Evolutionary conservation across 2,329 filamentous ascomycete genomes (phyloP), one percentile per base, ranked within the genome.

Genomic region (Ophiostoma quercus): DNA sequence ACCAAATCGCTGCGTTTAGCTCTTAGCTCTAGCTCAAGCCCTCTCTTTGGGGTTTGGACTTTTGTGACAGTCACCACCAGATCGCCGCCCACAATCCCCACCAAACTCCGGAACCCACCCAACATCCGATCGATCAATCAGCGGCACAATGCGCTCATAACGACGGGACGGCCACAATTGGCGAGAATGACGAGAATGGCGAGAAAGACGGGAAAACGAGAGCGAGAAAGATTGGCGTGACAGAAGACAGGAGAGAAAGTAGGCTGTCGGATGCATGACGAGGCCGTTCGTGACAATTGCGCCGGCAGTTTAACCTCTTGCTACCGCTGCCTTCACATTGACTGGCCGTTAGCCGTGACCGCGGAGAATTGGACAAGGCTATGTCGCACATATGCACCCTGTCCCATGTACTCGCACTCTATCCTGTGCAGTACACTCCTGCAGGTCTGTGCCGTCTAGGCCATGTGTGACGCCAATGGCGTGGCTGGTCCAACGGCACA

Each of bases 1-100:
- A 62, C 57, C 57, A 62, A 32, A 62, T 62, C 57, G 57, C 57
- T 62, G 57, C 25, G 57, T 62, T 62, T 29, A 29, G 25, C 57
- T 32, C 12, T n/a, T 47, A n/a, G 43, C 43, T 47, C 9, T 62
- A 62, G 57, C 54, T 25, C 51, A 25, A 62, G 57, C 57, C 57
- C 57, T 51, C 47, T 12, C 12, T 9, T 34, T 34, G 32, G 32
- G 32, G 3, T 34, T 34, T 34, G 32, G 32, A 6, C 3, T 54
- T 54, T 54, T 54, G 19, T 1, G 43, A 7, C 43, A 6, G n/a
- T 3, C 51, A 57, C 51, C 51, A 34, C 34, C 8, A 57, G 51
- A 57, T 57, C 51, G 51, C 51, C 51, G 51, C 51, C 51, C 51
- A 57, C 51, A 57, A 57, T 57, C 51, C 22, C 51, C 51, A 57